Evolutionary conservation across 1,139 yeast species (phyloP).

Genomic region (Hansenula lynferdii): DNA sequence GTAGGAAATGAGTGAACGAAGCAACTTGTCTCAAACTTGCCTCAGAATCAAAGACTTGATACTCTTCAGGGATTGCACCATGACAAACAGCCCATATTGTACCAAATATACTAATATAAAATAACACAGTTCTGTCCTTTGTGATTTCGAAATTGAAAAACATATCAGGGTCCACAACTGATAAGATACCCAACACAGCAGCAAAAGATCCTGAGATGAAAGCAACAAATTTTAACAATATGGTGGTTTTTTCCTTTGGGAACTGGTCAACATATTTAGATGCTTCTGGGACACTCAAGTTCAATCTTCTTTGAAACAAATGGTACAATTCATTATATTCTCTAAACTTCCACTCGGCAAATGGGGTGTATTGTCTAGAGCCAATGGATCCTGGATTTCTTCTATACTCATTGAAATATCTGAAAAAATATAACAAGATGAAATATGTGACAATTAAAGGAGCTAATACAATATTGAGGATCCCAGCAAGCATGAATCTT

Average conservation of each 20-base stretch:
- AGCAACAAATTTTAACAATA: conserved; percentile 60
- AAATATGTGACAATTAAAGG: conserved; percentile 86
- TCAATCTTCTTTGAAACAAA: conserved; percentile 73
- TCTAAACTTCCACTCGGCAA: conserved; percentile 92
- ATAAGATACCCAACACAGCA: conserved; percentile 77
- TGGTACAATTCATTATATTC: conserved; percentile 93
- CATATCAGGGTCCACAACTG: conserved; percentile 88
- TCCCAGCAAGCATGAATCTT: conserved; percentile 83
- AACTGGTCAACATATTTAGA: conserved; percentile 83
- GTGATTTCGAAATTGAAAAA: conserved; percentile 88
- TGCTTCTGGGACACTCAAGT: conserved; percentile 74
- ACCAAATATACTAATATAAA: conserved; percentile 85
- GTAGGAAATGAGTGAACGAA: conserved; percentile 85
- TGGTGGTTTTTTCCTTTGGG: conserved; percentile 75
- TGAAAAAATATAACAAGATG: conserved; percentile 75
- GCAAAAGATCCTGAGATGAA: conserved; percentile 87
- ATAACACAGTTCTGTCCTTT: conserved; percentile 72
- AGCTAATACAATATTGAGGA: conserved; percentile 73
- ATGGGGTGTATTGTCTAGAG: conserved; percentile 86
- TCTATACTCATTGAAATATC: conserved; percentile 89
- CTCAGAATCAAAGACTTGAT: conserved; percentile 84
- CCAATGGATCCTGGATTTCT: conserved; percentile 83
- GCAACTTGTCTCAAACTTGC: conserved; percentile 73
- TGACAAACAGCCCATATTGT: conserved; percentile 73
- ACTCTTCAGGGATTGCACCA: conserved; percentile 55